Base-by-base conservation (phyloP, 331 rosid species). In the Malus hybrid region DNA sequence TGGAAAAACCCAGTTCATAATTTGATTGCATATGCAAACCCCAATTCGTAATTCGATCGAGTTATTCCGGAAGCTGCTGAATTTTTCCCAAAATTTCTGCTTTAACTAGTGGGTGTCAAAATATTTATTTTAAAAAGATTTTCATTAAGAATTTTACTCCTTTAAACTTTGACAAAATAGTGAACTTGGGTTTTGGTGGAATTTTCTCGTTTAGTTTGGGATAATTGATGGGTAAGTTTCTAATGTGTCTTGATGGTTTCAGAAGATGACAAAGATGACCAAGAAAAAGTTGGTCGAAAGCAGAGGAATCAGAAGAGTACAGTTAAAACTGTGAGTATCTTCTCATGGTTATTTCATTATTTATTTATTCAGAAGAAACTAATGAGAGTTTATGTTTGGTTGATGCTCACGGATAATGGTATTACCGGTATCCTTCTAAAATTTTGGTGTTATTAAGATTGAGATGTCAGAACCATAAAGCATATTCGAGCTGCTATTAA, bases 201-300 rank as follows among this genome's bases (percentile, higher is more conserved):
- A 44, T 46, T 50, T 42, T 24, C 50, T 19, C n/a, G 50, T 32
- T 28, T 65, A 32, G 46, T 70, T 8, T 34, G n/a, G 29, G 29
- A 11, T 22, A 64, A 7, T 67, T 78, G 62, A 24, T 57, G 74
- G 28, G 19, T 65, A 28, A 34, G 12, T 33, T 42, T 19, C 72
- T 20, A n/a, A 24, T 44, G 48, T 12, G 59, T 28, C 39, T 42
- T n/a, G 42, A 42, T 42, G 46, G 46, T 42, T 42, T 42, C 71
- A 61, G 96, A 88, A 46, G 99, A 87, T 44, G 96, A 86, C 85
- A 79, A 73, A 29, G 61, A 9, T 82, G 87, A 80, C 46, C 59
- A 48, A 65, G 80, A 70, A 76, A 84, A 76, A 69, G 83, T 80
- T 8, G 75, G 82, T 72, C 76, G 81, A 77, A 85, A 77, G 71